Base-by-base conservation (phyloP, 1,139 yeast genomes). In the Candida tetrigidarum region DNA sequence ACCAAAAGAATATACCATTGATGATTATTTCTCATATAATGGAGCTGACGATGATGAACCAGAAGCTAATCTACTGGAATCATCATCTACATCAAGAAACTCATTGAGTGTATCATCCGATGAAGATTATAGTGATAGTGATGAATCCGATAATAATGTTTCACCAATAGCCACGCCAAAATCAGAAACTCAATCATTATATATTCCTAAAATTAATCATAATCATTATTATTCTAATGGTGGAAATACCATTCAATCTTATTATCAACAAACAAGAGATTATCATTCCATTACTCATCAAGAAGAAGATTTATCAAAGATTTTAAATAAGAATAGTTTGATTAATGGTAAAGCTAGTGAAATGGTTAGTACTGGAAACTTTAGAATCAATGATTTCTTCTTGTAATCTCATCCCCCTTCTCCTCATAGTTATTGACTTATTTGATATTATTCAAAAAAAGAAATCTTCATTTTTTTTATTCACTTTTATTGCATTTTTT, bases 341-440 rank as follows among this genome's bases (percentile, higher is more conserved):
- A 60, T 74, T 51, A 64, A 77, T 30, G 83, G 83, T 45, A 73
- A 69, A 54, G 80, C 81, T 43, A 72, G 80, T 50, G 83, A 78
- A 60, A 78, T 78, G 78, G 76, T 79, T 45, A 74, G 81, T 47
- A 67, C 78, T 38, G 79, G 80, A 32, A 70, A 68, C 47, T 71
- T 78, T 51, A 59, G 75, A 51, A 66, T 75, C 54, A 74, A 75
- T 56, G 82, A 78, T 52, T 76, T 76, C 55, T 71, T 71, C 56
- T 67, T 74, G 54, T 74, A 59, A 58, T n/a, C n/a, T n/a, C n/a
- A n/a, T n/a, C n/a, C n/a, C n/a, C n/a, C n/a, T n/a, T n/a, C n/a
- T n/a, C n/a, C n/a, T n/a, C n/a, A n/a, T n/a, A n/a, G n/a, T n/a
- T 16, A 16, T 30, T 30, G 25, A 7, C 9, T 22, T 22, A 22